Evolutionary conservation across 441 rosid genomes (phyloP).

Genomic region (Hura crepitans): DNA sequence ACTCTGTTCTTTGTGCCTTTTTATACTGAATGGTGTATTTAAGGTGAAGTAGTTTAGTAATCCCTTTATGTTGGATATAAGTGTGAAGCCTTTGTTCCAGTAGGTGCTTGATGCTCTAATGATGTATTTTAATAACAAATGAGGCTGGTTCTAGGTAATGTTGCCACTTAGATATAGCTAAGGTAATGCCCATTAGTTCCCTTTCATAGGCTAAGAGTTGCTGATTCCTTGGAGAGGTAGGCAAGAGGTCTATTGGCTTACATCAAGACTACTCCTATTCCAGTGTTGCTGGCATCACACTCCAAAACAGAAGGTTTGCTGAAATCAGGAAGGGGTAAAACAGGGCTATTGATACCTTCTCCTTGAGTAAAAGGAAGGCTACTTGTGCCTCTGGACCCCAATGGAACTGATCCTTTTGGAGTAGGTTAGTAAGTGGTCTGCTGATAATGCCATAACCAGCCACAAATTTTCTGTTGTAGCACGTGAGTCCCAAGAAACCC

Average conservation of each 20-base stretch:
- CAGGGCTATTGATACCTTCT: background rate
- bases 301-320: too few relatives aligned
- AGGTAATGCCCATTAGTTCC: background rate
- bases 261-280: too few relatives aligned
- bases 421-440: background rate
- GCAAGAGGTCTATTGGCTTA: too few relatives aligned
- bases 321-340: too few relatives aligned
- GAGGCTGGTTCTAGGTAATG: background rate
- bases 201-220: background rate
- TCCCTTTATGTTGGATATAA: background rate
- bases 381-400: background rate
- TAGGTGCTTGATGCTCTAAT: background rate
- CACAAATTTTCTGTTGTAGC: too few relatives aligned
- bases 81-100: background rate
- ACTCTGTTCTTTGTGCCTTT: background rate
- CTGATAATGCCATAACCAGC: background rate
- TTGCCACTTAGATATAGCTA: background rate
- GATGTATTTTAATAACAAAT: slow-evolving; percentile 2
- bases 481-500: too few relatives aligned
- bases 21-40: background rate
- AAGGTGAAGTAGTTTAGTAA: background rate
- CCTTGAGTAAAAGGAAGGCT: background rate
- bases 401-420: background rate
- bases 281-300: too few relatives aligned
- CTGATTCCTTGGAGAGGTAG: background rate